Evolutionary conservation across 2,329 filamentous ascomycete genomes (phyloP).

Genomic region (Teratosphaeriaceae sp.): DNA sequence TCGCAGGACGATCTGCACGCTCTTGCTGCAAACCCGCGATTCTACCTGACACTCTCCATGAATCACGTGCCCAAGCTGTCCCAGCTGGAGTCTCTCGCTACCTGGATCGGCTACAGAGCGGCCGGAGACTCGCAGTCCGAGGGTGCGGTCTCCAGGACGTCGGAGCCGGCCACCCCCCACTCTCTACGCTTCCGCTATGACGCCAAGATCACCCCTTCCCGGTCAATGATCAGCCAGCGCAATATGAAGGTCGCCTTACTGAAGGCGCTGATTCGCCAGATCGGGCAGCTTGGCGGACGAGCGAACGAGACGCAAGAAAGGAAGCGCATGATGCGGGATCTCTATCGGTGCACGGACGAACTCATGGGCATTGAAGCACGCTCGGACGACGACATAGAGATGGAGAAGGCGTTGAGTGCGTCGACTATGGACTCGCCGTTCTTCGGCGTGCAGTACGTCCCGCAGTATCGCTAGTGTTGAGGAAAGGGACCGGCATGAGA

Average conservation of each 20-base stretch:
- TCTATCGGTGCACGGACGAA: neutral
- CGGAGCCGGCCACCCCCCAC: neutral
- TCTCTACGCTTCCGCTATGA: conserved; percentile 1
- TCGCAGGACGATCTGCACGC: neutral
- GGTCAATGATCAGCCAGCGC: neutral
- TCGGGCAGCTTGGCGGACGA: neutral
- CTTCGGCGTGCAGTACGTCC: neutral
- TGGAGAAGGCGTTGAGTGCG: neutral
- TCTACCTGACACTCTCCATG: conserved; percentile 1
- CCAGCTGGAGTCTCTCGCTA: neutral
- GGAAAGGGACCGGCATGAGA: neutral
- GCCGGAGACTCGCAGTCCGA: neutral
- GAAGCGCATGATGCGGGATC: conserved; percentile 1
- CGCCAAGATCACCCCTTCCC: neutral
- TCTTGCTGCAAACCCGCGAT: neutral
- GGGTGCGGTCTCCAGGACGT: neutral
- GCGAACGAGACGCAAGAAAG: neutral
- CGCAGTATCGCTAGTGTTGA: conserved; percentile 1
- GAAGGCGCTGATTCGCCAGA: conserved; percentile 2
- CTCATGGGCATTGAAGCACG: neutral
- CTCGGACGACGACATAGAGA: neutral
- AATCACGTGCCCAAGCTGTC: neutral
- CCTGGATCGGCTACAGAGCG: neutral
- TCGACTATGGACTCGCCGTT: neutral
- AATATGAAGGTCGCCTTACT: neutral